These are phyloP conservation scores for Sugiyamaella americana DNA, from an alignment of 805 yeast genomes.

Conservation along the genomic window DNA sequence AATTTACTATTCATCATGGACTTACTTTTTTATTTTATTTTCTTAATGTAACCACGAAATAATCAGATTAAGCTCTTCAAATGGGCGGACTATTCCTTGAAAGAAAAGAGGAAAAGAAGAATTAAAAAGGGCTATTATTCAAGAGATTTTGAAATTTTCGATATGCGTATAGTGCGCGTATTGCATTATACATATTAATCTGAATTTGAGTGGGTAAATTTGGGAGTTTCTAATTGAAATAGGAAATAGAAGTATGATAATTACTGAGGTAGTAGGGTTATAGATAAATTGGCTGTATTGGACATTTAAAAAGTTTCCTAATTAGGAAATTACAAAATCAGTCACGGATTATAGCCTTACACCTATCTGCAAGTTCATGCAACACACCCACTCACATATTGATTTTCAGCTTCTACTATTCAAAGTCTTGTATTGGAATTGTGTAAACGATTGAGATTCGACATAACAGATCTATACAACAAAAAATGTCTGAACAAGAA, in stretches of 20 bases:
- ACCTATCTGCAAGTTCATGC: not conserved
- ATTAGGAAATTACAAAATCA: no score
- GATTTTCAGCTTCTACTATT: no score
- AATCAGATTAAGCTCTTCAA: constrained; percentile 11
- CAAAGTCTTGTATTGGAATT: no score
- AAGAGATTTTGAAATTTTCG: constrained; percentile 2
- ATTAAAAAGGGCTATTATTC: constrained; percentile 13
- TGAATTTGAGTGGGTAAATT: not conserved
- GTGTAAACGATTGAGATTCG: no score
- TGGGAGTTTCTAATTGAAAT: not conserved
- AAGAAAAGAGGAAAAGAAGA: constrained; percentile 12
- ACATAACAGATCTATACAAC: not conserved
- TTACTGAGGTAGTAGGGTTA: no score
- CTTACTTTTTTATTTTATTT: constrained; percentile 20
- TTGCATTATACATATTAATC: no score
- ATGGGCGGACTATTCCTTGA: constrained; percentile 75
- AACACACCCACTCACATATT: not conserved
- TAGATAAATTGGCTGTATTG: no score
- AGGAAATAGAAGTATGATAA: not conserved
- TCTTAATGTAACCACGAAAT: constrained; percentile 3
- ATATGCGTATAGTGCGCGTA: constrained; percentile 4
- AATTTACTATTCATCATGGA: not conserved
- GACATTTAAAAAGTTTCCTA: no score
- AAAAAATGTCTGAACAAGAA: constrained; percentile 5
- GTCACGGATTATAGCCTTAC: no score